A percentile compares a stretch with the other conserved stretches of the same genome.
Conservation (phyloP, 805 yeast species). For the Cyberlindnera subsufficiens region DNA sequence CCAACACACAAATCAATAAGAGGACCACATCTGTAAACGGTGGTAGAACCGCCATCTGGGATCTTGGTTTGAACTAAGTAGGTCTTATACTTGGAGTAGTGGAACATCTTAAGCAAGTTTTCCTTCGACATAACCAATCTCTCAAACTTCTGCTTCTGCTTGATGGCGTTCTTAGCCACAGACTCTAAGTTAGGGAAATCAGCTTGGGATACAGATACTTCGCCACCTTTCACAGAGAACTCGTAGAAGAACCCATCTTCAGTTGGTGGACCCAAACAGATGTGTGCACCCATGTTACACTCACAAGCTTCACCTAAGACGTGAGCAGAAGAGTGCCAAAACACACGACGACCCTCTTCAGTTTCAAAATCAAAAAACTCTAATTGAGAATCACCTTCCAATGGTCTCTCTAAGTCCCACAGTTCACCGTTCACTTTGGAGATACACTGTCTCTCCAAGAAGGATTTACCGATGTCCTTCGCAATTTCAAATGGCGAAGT, state of each 20-base stretch:
- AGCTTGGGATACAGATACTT: conserved; percentile 66
- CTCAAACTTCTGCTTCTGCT: conserved; percentile 93
- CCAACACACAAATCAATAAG: conserved; percentile 96
- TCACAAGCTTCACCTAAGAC: conserved; percentile 98
- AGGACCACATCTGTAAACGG: conserved; percentile 97
- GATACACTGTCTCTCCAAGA: conserved; percentile 84
- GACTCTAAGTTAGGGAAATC: conserved; percentile 84
- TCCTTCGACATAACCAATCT: conserved; percentile 91
- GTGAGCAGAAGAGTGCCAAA: conserved; percentile 99
- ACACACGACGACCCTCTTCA: conserved; percentile 92
- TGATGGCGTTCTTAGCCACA: conserved; percentile 83
- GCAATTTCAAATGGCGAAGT: conserved; percentile 89
- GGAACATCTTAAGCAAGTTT: conserved; percentile 85
- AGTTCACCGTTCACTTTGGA: conserved; percentile 84
- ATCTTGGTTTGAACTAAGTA: conserved; percentile 79
- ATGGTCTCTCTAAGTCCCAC: conserved; percentile 95
- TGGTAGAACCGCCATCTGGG: conserved; percentile 93
- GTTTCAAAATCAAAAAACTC: conserved; percentile 88
- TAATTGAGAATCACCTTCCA: conserved; percentile 63
- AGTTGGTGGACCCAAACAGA: conserved; percentile 94
- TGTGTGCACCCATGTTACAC: conserved; percentile 91
- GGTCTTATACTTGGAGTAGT: conserved; percentile 93
- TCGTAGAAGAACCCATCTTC: conserved; percentile 97
- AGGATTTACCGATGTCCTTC: conserved; percentile 74
- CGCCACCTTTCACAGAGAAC: conserved; percentile 78